Evolutionary conservation across 768 basidiomycete genomes (phyloP).

Genomic region (Leccinum uliginosum): DNA sequence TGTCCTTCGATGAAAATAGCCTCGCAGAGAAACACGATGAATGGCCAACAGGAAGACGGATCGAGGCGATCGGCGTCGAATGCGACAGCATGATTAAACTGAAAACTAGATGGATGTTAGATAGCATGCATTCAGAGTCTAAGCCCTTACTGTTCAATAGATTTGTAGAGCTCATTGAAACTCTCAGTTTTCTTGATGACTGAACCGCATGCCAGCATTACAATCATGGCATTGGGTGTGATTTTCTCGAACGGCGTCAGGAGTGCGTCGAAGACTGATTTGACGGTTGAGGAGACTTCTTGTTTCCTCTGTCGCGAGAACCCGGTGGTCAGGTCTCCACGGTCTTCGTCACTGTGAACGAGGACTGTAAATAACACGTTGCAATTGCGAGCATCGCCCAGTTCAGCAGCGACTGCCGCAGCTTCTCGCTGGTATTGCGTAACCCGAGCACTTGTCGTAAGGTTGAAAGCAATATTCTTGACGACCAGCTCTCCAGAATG

Average conservation of each 20-base stretch:
- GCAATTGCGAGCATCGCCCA: not conserved
- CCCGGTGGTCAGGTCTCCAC: not conserved
- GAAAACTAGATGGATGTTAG: not conserved
- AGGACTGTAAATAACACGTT: not conserved
- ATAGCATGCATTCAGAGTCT: not conserved
- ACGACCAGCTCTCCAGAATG: not conserved
- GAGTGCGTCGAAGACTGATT: not conserved
- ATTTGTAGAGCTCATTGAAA: not conserved
- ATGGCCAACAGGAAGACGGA: not conserved
- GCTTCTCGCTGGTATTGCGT: not conserved
- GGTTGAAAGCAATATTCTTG: not conserved
- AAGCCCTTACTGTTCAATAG: not conserved
- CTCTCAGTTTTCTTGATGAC: not conserved
- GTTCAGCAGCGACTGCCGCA: not conserved
- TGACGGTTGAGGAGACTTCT: not conserved
- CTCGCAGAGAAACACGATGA: not conserved
- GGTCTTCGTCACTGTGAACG: not conserved
- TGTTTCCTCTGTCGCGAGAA: not conserved
- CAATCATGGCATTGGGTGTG: not conserved
- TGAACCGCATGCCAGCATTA: not conserved
- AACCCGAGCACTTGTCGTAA: not conserved
- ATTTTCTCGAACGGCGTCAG: not conserved
- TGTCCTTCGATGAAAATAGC: not conserved
- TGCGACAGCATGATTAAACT: not conserved
- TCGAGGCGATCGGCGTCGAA: not conserved